These are phyloP conservation scores for Penstemon newberryi DNA, from an alignment of 257 asterid species.

Conservation along the genomic window DNA sequence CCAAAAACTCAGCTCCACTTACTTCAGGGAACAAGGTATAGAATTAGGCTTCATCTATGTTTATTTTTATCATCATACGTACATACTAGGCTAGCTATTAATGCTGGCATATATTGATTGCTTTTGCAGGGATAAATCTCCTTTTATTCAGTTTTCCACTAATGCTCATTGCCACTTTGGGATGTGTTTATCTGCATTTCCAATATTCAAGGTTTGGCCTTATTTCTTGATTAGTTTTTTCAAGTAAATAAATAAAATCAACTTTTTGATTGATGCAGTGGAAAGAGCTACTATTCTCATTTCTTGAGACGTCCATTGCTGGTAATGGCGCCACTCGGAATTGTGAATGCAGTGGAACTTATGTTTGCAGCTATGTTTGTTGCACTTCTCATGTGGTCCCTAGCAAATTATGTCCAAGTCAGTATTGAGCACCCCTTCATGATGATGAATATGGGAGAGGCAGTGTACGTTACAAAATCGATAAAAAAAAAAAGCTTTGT, in stretches of 20 bases:
- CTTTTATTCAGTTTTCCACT: slow-evolving; percentile 48
- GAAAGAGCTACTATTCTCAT: slow-evolving; percentile 15
- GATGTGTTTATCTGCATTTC: slow-evolving; percentile 52
- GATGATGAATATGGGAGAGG: slow-evolving; percentile 35
- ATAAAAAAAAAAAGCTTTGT: too few relatives aligned
- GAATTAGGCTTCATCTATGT: background rate
- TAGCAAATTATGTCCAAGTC: slow-evolving; percentile 38
- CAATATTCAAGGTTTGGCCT: slow-evolving; percentile 32
- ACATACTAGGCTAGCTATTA: background rate
- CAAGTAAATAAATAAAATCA: background rate
- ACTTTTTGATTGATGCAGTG: slow-evolving; percentile 24
- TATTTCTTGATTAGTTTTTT: slow-evolving; percentile 3
- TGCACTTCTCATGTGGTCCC: slow-evolving; percentile 56
- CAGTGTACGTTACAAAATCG: slow-evolving; percentile 33
- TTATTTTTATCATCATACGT: too few relatives aligned
- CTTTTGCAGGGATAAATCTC: slow-evolving; percentile 53
- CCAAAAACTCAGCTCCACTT: slow-evolving; percentile 42
- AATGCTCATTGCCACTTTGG: slow-evolving; percentile 46
- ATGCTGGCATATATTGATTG: background rate
- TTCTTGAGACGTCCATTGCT: slow-evolving; percentile 40
- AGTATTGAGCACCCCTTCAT: slow-evolving; percentile 45
- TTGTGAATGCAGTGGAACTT: slow-evolving; percentile 43
- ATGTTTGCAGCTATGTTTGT: slow-evolving; percentile 47
- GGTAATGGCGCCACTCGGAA: slow-evolving; percentile 52
- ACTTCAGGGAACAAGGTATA: slow-evolving; percentile 54